These are phyloP conservation scores for Hypoxylon sp. DNA, from an alignment of 2,329 filamentous ascomycete species.

Conservation along the genomic window DNA sequence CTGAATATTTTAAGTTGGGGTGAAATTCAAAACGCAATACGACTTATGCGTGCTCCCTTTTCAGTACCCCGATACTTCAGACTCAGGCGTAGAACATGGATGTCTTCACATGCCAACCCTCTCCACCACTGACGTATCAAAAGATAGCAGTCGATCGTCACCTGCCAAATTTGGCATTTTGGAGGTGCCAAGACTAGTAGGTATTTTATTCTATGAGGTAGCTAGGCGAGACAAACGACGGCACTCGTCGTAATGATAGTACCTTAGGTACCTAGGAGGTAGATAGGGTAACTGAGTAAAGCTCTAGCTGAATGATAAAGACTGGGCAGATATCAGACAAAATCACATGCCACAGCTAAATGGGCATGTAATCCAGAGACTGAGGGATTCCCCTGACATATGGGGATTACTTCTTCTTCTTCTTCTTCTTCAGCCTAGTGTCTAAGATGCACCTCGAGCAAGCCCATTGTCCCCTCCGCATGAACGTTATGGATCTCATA, in stretches of 20 bases:
- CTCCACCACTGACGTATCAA: not conserved
- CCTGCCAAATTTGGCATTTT: not conserved
- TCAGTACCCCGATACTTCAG: not conserved
- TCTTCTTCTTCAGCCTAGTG: not conserved
- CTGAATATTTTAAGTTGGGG: too few species aligned
- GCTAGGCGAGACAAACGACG: not conserved
- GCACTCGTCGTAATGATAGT: too few species aligned
- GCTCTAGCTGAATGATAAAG: not conserved
- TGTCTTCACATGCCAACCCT: not conserved
- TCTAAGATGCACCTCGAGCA: conserved; percentile 16
- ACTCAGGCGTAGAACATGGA: not conserved
- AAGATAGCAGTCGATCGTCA: not conserved
- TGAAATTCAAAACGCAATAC: too few species aligned
- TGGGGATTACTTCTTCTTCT: not conserved
- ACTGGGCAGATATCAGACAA: not conserved
- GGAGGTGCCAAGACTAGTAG: not conserved
- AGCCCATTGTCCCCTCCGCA: conserved; percentile 6
- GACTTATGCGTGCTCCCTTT: not conserved
- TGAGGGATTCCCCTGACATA: not conserved
- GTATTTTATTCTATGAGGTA: too few species aligned
- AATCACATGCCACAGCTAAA: not conserved
- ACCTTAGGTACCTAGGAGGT: too few species aligned
- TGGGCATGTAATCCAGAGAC: not conserved
- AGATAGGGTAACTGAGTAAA: not conserved
- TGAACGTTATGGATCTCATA: conserved; percentile 32